Base-by-base conservation (phyloP, 805 yeast genomes). In the Ogataea parapolymorpha region DNA sequence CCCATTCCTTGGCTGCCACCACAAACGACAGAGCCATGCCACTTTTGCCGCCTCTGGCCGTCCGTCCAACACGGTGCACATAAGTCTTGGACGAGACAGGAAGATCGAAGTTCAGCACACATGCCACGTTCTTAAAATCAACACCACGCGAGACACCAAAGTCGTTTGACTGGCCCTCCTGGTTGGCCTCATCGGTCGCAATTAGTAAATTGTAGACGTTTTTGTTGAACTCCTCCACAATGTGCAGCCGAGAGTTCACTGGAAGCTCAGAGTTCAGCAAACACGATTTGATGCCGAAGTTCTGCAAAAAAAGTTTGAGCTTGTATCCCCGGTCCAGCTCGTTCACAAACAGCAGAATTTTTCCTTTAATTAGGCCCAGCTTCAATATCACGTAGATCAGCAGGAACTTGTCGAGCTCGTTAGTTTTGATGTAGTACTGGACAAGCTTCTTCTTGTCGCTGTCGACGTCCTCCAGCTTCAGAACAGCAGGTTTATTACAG, bases 71-170 rank as follows among this genome's bases (percentile, higher is more conserved):
- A 60, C 99, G 77, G 64, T 93, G 99, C 23, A 88, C 82, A 59
- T 93, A 93, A 3, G 95, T 79, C 59, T 83, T 85, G 5, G 97
- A 82, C 8, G 95, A 80, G 3, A 86, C 76, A 29, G 99, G 99
- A 53, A 93, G 70, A 61, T 93, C 99, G 62, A 93, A 93, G 65
- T 93, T 93, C 50, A 93, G 70, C 6, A 93, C 99, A 68, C 98
- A 93, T 7, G 97, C 93, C 45, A 93, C 98, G 55, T 93, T 91
- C 55, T 77, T 82, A 72, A 93, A 93, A 66, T 93, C 99, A 28
- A 93, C 95, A 58, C 99, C 99, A 63, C 99, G 79, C 18, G 96
- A 85, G 30, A 90, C 97, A 49, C 97, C 95, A 59, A 84, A 93
- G 54, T 93, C 98, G 53, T 35, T 49, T 41, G 46, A 58, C 5